Conservation (phyloP, 352 stramenopile genomes). For the Globisporangium recalcitrans region DNA sequence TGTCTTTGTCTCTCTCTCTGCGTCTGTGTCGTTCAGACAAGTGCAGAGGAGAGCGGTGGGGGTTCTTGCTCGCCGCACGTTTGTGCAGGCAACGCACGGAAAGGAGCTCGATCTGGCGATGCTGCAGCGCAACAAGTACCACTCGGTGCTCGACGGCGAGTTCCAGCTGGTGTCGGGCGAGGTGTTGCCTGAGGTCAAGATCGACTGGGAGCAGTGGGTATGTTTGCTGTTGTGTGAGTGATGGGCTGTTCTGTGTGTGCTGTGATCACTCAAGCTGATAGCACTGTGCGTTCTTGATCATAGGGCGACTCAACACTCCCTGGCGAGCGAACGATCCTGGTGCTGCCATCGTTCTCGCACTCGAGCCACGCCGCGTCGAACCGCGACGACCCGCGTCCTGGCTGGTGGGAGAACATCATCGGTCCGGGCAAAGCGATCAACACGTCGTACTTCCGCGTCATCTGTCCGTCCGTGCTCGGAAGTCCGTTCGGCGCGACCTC, state of each 20-base stretch:
- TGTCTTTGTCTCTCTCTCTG: not conserved
- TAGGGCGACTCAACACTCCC: slow-evolving; percentile 63
- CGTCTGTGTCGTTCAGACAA: slow-evolving; percentile 7
- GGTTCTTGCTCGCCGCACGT: slow-evolving; percentile 23
- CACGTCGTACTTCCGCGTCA: slow-evolving; percentile 86
- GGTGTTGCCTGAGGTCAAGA: slow-evolving; percentile 49
- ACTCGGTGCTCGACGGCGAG: slow-evolving; percentile 52
- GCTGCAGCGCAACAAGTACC: slow-evolving; percentile 72
- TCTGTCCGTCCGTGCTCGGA: slow-evolving; percentile 78
- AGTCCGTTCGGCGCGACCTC: slow-evolving; percentile 84
- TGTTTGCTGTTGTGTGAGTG: not conserved
- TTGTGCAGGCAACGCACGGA: slow-evolving; percentile 30
- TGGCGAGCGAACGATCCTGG: slow-evolving; percentile 68
- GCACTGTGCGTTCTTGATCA: not conserved
- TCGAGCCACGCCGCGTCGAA: slow-evolving; percentile 80
- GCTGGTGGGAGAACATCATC: slow-evolving; percentile 89
- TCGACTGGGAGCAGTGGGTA: slow-evolving; percentile 82
- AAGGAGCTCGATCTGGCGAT: slow-evolving; percentile 19
- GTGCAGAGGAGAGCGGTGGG: not conserved
- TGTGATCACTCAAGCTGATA: not conserved
- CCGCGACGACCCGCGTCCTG: slow-evolving; percentile 65
- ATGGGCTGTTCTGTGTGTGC: not conserved
- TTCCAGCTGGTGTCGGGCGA: slow-evolving; percentile 54
- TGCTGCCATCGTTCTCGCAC: slow-evolving; percentile 86
- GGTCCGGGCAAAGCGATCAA: slow-evolving; percentile 83